Percentiles rank a stretch among this genome's conserved stretches.
phyloP scores from a whole-genome alignment of 164 flowering plant species.

The Brasenia schreberi region DNA sequence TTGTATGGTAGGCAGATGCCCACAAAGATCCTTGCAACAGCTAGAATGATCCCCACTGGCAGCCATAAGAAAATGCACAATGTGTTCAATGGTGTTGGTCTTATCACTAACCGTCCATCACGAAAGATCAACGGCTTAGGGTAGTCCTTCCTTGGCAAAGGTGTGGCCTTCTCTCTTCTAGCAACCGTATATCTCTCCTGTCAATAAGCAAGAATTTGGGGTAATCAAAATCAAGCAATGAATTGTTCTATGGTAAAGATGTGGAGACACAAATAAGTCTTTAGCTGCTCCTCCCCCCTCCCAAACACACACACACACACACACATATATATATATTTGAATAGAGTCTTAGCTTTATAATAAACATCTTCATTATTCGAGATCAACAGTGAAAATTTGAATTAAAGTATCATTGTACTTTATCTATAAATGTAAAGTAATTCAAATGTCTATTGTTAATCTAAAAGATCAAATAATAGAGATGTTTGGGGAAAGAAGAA shows the following conservation, averaged over 20 bases:
- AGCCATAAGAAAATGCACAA: slow-evolving; percentile 9
- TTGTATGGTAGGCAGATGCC: slow-evolving; percentile 6
- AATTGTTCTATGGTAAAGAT: not conserved
- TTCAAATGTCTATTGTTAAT: too few species aligned
- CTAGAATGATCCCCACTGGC: slow-evolving; percentile 8
- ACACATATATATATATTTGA: too few species aligned
- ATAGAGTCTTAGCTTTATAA: too few species aligned
- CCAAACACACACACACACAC: too few species aligned
- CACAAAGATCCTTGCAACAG: slow-evolving; percentile 6
- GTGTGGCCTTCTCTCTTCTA: slow-evolving; percentile 1
- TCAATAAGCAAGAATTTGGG: not conserved
- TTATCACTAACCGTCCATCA: slow-evolving; percentile 12
- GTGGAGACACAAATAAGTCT: too few species aligned
- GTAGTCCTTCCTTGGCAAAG: slow-evolving; percentile 5
- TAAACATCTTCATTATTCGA: too few species aligned
- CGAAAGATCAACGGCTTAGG: not conserved
- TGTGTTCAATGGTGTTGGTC: slow-evolving; percentile 9
- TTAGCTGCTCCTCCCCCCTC: too few species aligned
- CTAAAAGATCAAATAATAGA: too few species aligned
- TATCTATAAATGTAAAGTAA: too few species aligned
- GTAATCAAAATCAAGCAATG: not conserved
- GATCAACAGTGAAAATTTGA: too few species aligned
- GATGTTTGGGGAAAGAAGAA: too few species aligned
- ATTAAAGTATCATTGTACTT: too few species aligned
- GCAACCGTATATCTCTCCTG: slow-evolving; percentile 10